phyloP scores from a whole-genome alignment of 768 basidiomycete species.

The Amanita subjunquillea region DNA sequence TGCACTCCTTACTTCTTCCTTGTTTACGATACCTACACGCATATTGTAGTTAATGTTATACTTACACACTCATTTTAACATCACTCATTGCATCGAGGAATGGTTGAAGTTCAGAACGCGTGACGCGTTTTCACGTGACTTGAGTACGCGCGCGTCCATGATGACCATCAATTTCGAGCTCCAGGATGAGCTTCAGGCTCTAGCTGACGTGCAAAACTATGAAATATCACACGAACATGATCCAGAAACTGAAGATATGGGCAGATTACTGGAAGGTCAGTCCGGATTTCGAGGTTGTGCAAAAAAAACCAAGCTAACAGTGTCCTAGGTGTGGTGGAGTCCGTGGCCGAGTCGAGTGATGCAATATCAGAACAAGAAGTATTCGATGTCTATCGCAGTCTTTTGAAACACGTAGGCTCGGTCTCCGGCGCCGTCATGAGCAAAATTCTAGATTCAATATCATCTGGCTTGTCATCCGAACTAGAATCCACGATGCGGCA shows the following conservation, averaged over 20 bases:
- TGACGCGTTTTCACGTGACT: conserved; percentile 8
- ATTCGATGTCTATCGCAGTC: conserved; percentile 74
- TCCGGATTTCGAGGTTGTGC: not conserved
- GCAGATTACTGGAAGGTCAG: conserved; percentile 49
- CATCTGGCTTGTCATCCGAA: conserved; percentile 64
- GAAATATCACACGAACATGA: conserved; percentile 64
- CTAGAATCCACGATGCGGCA: conserved; percentile 65
- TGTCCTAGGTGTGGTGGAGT: conserved; percentile 60
- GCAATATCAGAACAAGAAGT: conserved; percentile 53
- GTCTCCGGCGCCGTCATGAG: conserved; percentile 61
- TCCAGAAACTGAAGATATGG: conserved; percentile 42
- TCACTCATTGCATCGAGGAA: not conserved
- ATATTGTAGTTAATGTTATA: conserved; percentile 1
- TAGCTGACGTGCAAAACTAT: conserved; percentile 53
- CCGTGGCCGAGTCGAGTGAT: conserved; percentile 71
- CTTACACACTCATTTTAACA: conserved; percentile 1
- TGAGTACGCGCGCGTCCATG: conserved; percentile 3
- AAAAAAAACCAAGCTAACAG: not conserved
- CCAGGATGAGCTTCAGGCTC: conserved; percentile 63
- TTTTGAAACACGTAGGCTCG: conserved; percentile 64
- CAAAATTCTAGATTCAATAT: conserved; percentile 82
- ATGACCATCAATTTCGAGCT: conserved; percentile 55
- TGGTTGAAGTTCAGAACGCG: not conserved
- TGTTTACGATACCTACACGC: not conserved
- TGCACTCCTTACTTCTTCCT: not conserved